phyloP scores from a whole-genome alignment of 2,329 filamentous ascomycete genomes.

The Acarospora socialis region DNA sequence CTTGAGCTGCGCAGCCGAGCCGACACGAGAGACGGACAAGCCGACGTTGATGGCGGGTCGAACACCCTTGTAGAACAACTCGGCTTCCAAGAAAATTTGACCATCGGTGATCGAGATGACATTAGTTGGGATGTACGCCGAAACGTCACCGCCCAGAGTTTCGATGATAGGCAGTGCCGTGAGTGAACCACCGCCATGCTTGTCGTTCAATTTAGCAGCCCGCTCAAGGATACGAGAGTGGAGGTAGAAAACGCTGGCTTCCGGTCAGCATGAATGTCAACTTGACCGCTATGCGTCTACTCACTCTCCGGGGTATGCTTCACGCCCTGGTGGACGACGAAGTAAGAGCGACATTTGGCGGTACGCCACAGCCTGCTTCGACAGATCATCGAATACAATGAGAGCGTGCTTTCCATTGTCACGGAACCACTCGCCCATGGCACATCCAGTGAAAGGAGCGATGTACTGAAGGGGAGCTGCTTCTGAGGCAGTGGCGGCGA shows the following conservation, averaged over 20 bases:
- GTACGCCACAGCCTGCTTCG: slow-evolving; percentile 95
- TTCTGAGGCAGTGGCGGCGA: slow-evolving; percentile 94
- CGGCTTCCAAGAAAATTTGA: slow-evolving; percentile 98
- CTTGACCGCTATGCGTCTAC: slow-evolving; percentile 16
- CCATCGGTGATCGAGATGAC: slow-evolving; percentile 99
- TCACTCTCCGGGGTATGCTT: slow-evolving; percentile 92
- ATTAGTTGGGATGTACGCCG: slow-evolving; percentile 99
- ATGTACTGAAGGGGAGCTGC: slow-evolving; percentile 90
- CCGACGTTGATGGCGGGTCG: slow-evolving; percentile 99
- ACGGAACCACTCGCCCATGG: slow-evolving; percentile 44
- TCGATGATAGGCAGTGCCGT: slow-evolving; percentile 97
- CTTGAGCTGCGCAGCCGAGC: slow-evolving; percentile 98
- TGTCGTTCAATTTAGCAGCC: slow-evolving; percentile 97
- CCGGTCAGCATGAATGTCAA: slow-evolving; percentile 14
- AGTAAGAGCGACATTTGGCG: slow-evolving; percentile 98
- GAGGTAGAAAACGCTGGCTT: slow-evolving; percentile 72
- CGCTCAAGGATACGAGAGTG: slow-evolving; percentile 98
- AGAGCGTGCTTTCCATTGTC: slow-evolving; percentile 81
- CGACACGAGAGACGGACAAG: slow-evolving; percentile 99
- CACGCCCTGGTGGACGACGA: slow-evolving; percentile 94
- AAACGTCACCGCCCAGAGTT: slow-evolving; percentile 99
- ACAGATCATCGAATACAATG: slow-evolving; percentile 87
- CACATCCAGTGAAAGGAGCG: slow-evolving; percentile 69
- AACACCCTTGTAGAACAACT: slow-evolving; percentile 99
- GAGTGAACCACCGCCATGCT: slow-evolving; percentile 86